phyloP scores from a whole-genome alignment of 208 protist genomes.

The Leishmania guyanensis region DNA sequence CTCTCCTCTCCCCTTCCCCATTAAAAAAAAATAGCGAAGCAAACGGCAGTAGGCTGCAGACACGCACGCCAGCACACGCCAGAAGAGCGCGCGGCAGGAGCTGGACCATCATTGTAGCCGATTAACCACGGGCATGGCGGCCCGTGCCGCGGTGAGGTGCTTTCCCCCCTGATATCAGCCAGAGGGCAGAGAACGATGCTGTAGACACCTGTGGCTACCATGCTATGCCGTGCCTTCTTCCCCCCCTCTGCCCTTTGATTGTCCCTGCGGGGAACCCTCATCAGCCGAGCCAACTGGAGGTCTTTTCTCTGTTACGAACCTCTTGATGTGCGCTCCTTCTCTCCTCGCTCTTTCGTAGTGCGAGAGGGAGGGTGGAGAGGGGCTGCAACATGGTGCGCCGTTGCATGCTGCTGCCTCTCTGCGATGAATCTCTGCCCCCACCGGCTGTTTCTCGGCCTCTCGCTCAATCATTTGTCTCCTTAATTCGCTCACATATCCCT shows the following conservation, averaged over 20 bases:
- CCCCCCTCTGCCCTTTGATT: background rate
- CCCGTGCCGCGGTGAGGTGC: background rate
- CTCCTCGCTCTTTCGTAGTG: background rate
- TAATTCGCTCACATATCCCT: background rate
- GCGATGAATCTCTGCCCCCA: background rate
- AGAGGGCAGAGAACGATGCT: background rate
- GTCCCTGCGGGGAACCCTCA: background rate
- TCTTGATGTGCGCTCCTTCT: background rate
- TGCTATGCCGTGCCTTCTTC: background rate
- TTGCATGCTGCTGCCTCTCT: conserved; percentile 2
- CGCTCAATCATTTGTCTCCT: background rate
- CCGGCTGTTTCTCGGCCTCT: background rate
- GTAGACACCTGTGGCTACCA: background rate
- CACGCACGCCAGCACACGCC: background rate
- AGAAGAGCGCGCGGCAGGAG: background rate
- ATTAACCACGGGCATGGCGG: background rate
- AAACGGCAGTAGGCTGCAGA: background rate
- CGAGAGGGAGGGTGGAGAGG: background rate
- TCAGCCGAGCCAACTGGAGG: background rate
- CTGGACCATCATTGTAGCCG: background rate
- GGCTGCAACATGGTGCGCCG: background rate
- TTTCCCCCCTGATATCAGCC: background rate
- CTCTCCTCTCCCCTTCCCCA: background rate
- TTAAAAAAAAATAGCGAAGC: background rate
- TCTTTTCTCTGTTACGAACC: background rate